Conservation (phyloP, 805 yeast genomes). For the Candida anglica region DNA sequence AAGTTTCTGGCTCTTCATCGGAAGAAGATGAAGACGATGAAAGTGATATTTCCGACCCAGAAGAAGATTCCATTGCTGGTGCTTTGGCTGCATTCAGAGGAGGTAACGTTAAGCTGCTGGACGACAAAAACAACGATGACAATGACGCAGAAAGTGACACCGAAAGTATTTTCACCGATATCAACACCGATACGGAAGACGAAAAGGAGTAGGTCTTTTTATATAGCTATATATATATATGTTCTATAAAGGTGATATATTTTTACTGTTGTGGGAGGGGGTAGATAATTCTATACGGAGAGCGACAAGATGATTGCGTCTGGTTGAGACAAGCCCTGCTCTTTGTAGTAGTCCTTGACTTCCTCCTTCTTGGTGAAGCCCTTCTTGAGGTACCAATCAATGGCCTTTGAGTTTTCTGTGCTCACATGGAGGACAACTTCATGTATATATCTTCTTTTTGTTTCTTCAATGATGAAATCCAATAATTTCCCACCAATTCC, state of each 20-base stretch:
- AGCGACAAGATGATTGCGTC: slow-evolving; percentile 41
- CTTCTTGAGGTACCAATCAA: slow-evolving; percentile 47
- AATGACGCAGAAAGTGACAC: slow-evolving; percentile 36
- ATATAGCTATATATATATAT: too few species aligned
- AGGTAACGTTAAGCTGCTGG: slow-evolving; percentile 43
- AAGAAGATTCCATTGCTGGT: slow-evolving; percentile 72
- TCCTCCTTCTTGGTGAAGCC: slow-evolving; percentile 43
- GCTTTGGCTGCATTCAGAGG: slow-evolving; percentile 71
- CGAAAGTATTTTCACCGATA: slow-evolving; percentile 41
- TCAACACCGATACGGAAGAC: slow-evolving; percentile 44
- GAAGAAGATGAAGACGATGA: slow-evolving; percentile 29
- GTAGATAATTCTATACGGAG: background rate
- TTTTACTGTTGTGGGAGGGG: too few species aligned
- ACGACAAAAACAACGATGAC: slow-evolving; percentile 18
- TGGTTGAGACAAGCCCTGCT: slow-evolving; percentile 41
- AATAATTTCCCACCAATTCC: slow-evolving; percentile 63
- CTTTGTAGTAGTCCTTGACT: slow-evolving; percentile 45
- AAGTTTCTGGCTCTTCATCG: slow-evolving; percentile 5
- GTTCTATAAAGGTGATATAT: too few species aligned
- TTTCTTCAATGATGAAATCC: slow-evolving; percentile 51
- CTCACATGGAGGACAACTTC: slow-evolving; percentile 54
- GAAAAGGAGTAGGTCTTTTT: slow-evolving; percentile 28
- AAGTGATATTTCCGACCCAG: slow-evolving; percentile 60
- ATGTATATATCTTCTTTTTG: slow-evolving; percentile 51
- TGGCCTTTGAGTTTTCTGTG: slow-evolving; percentile 34